Evolutionary conservation across 352 stramenopile species (phyloP).

Genomic region (Pythium rhizo-oryzae): DNA sequence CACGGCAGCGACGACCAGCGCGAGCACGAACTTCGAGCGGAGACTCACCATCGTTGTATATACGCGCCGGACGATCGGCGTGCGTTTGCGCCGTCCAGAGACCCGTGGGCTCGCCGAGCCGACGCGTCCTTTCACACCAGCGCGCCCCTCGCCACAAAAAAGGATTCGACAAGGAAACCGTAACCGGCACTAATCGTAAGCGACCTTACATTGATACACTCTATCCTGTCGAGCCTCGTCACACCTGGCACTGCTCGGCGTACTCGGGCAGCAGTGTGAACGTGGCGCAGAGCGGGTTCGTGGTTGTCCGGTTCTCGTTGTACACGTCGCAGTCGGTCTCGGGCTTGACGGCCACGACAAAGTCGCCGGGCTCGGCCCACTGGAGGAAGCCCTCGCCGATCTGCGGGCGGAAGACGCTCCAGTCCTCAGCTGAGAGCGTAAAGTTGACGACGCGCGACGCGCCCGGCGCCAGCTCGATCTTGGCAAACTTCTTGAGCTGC

Average conservation of each 20-base stretch:
- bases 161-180: neutral
- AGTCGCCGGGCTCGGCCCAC: constrained; percentile 68
- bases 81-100: too few species aligned
- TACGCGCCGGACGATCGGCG: neutral
- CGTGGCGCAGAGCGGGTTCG: constrained; percentile 44
- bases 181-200: too few species aligned
- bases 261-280: constrained; percentile 46
- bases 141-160: neutral
- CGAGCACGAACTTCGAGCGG: neutral
- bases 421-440: constrained; percentile 53
- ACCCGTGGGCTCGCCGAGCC: too few species aligned
- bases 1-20: neutral
- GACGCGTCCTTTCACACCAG: neutral
- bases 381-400: constrained; percentile 61
- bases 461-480: constrained; percentile 59
- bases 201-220: too few species aligned
- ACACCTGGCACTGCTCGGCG: constrained; percentile 10
- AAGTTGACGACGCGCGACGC: constrained; percentile 44
- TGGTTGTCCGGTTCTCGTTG: constrained; percentile 27
- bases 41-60: neutral
- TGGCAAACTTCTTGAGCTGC: constrained; percentile 79
- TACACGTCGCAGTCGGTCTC: constrained; percentile 85
- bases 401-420: constrained; percentile 64
- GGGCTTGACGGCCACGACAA: constrained; percentile 68
- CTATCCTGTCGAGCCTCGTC: neutral